Conservation (phyloP, 139 green algal species). For the Yamagishiella unicocca region DNA sequence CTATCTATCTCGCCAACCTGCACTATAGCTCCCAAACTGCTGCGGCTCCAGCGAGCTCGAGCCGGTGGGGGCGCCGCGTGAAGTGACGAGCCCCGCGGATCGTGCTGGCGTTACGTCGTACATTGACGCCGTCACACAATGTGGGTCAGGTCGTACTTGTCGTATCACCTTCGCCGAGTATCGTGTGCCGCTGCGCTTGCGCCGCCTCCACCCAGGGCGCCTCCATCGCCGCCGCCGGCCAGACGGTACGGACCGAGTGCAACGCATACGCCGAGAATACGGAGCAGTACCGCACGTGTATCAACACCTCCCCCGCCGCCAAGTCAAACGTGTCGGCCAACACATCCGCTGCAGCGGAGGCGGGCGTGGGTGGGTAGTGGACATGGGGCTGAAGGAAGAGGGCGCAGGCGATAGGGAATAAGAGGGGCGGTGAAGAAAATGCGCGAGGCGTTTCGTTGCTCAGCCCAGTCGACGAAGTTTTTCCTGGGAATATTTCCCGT, state of each 20-base stretch:
- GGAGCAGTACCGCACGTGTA: constrained; percentile 26
- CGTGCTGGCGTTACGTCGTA: background rate
- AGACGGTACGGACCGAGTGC: constrained; percentile 11
- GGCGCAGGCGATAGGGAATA: background rate
- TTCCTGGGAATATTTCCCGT: no score
- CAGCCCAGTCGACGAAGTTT: no score
- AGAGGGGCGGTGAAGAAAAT: background rate
- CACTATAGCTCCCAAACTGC: no score
- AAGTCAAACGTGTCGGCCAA: background rate
- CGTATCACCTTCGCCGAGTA: background rate
- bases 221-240: background rate
- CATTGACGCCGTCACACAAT: no score
- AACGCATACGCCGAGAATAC: constrained; percentile 24
- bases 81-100: no score
- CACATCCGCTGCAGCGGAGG: background rate
- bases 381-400: background rate
- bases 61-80: no score
- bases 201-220: constrained; percentile 10
- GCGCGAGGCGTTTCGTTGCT: background rate
- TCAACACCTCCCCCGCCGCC: background rate
- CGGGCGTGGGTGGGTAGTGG: constrained; percentile 20
- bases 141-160: background rate
- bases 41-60: no score
- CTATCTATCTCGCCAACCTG: no score
- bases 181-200: background rate